Conservation (phyloP, 768 basidiomycete genomes). For the Lentinula sp. region DNA sequence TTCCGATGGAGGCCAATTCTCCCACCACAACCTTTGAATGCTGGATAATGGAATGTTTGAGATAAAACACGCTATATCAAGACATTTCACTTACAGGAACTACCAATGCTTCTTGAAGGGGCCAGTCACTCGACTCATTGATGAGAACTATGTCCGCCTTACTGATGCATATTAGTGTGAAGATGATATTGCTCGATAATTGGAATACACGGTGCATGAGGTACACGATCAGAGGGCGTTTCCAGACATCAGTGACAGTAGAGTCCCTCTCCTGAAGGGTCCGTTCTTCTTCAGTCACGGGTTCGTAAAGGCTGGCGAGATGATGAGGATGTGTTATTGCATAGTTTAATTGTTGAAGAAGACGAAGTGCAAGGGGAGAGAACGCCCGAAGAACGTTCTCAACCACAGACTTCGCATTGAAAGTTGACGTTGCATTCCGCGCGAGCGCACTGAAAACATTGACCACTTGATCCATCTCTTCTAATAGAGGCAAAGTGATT, state of each 20-base stretch:
- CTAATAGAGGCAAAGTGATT: conserved; percentile 69
- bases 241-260: conserved; percentile 52
- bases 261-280: conserved; percentile 61
- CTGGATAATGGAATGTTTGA: conserved; percentile 29
- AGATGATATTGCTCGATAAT: conserved; percentile 63
- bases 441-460: conserved; percentile 76
- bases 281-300: conserved; percentile 72
- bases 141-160: conserved; percentile 62
- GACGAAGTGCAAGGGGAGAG: conserved; percentile 57
- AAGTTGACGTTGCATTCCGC: conserved; percentile 39
- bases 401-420: conserved; percentile 43
- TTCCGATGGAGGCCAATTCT: conserved; percentile 81
- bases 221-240: conserved; percentile 65
- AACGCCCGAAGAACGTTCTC: conserved; percentile 66
- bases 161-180: conserved; percentile 65
- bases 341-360: conserved; percentile 86
- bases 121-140: conserved; percentile 67
- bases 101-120: conserved; percentile 57
- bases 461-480: conserved; percentile 79
- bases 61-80: background rate
- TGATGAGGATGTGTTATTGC: conserved; percentile 89
- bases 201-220: conserved; percentile 69
- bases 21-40: conserved; percentile 80
- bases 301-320: conserved; percentile 74
- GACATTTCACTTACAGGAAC: conserved; percentile 52